Evolutionary conservation across 2,329 filamentous ascomycete genomes (phyloP).

Genomic region (Pseudocercospora crystallina): DNA sequence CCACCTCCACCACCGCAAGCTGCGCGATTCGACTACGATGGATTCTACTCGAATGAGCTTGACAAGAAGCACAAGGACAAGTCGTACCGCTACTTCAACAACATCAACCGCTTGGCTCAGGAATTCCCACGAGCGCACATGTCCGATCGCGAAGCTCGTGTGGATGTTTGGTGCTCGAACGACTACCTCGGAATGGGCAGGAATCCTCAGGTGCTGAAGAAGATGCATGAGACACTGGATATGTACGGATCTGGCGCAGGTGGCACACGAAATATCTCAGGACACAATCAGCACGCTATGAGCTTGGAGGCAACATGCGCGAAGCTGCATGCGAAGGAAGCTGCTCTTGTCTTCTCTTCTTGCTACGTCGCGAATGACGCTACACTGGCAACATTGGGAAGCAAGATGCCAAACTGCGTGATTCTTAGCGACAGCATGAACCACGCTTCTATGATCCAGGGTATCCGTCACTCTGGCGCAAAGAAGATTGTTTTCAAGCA

Average conservation of each 20-base stretch:
- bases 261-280: constrained; percentile 95
- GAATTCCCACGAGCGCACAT: constrained; percentile 96
- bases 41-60: constrained; percentile 81
- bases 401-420: constrained; percentile 93
- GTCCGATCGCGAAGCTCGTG: constrained; percentile 74
- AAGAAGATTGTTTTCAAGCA: constrained; percentile 99
- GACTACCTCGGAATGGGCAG: constrained; percentile 98
- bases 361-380: constrained; percentile 99
- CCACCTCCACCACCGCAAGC: constrained; percentile 50
- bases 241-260: constrained; percentile 93
- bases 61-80: constrained; percentile 99
- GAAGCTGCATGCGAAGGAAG: constrained; percentile 86
- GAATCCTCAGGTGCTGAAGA: constrained; percentile 79
- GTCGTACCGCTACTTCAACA: constrained; percentile 99
- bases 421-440: constrained; percentile 97
- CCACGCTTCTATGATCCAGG: constrained; percentile 99
- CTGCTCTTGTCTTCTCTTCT: constrained; percentile 90
- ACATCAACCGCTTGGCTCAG: constrained; percentile 96
- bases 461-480: constrained; percentile 93
- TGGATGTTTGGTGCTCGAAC: constrained; percentile 99
- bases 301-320: constrained; percentile 78
- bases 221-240: constrained; percentile 93
- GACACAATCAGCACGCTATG: constrained; percentile 93
- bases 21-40: constrained; percentile 82
- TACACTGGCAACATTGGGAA: constrained; percentile 92